phyloP scores from a whole-genome alignment of 345 rosid genomes.

The Kernera saxatilis region DNA sequence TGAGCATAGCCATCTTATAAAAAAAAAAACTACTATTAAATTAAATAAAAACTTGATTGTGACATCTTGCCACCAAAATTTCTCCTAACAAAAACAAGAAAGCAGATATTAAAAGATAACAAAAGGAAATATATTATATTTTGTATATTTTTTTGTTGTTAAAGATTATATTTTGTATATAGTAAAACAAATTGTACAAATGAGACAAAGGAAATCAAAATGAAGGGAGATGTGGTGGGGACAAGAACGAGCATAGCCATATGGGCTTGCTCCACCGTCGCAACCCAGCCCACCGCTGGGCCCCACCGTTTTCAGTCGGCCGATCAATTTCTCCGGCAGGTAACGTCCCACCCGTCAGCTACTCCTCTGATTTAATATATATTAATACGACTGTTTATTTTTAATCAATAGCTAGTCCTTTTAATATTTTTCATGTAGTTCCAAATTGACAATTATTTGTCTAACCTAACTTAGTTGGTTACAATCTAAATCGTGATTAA shows the following conservation, averaged over 20 bases:
- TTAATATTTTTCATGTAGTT: background rate
- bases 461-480: too few relatives aligned
- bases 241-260: background rate
- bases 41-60: background rate
- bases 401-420: background rate
- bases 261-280: slow-evolving; percentile 10
- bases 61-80: background rate
- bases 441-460: background rate
- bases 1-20: background rate
- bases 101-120: background rate
- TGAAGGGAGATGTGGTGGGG: background rate
- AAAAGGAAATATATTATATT: background rate
- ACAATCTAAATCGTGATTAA: too few relatives aligned
- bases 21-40: background rate
- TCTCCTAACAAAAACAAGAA: background rate
- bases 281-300: slow-evolving; percentile 2
- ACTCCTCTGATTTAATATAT: background rate
- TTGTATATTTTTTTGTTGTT: too few relatives aligned
- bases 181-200: background rate
- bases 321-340: background rate
- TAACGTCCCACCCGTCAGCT: background rate
- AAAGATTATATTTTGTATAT: background rate
- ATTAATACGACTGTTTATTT: too few relatives aligned
- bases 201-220: background rate
- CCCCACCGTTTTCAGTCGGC: background rate